A percentile compares a stretch with the other conserved stretches of the same genome.
These are phyloP conservation scores for Lupinus albus DNA, from an alignment of 306 rosid genomes.

Conservation along the genomic window DNA sequence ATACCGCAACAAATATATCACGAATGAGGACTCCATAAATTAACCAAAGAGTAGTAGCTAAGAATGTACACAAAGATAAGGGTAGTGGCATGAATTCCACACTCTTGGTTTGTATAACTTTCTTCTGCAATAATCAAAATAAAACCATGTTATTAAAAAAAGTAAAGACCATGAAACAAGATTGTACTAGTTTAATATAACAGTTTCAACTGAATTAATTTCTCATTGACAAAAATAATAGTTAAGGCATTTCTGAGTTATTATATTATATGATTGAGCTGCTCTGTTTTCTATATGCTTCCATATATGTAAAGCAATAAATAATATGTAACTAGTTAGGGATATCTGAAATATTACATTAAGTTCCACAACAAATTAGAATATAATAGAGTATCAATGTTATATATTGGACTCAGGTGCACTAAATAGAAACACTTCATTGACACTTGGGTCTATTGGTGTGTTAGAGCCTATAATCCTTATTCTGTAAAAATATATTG, in stretches of 20 bases:
- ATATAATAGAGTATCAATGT: too few relatives aligned
- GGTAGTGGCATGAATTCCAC: constrained; percentile 88
- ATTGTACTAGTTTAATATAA: neutral
- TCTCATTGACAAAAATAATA: neutral
- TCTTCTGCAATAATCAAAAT: constrained; percentile 55
- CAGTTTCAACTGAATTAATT: neutral
- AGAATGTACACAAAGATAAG: constrained; percentile 67
- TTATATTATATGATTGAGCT: neutral
- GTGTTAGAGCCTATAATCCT: too few relatives aligned
- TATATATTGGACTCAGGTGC: too few relatives aligned
- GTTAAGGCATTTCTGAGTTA: neutral
- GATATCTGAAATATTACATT: too few relatives aligned
- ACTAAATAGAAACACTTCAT: too few relatives aligned
- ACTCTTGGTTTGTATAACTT: constrained; percentile 70
- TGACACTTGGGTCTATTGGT: too few relatives aligned
- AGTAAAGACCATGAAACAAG: neutral
- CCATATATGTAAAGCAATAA: neutral
- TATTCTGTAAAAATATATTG: too few relatives aligned
- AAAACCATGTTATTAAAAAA: neutral
- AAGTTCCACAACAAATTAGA: too few relatives aligned
- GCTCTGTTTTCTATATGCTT: neutral
- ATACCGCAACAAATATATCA: constrained; percentile 72
- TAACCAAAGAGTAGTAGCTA: constrained; percentile 62
- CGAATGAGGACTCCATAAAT: constrained; percentile 66
- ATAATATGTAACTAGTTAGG: neutral